A percentile compares a stretch with the other conserved stretches of the same genome.
Evolutionary conservation across 192 early-diverging fungal species (phyloP).

Genomic region (Coemansia sp.): DNA sequence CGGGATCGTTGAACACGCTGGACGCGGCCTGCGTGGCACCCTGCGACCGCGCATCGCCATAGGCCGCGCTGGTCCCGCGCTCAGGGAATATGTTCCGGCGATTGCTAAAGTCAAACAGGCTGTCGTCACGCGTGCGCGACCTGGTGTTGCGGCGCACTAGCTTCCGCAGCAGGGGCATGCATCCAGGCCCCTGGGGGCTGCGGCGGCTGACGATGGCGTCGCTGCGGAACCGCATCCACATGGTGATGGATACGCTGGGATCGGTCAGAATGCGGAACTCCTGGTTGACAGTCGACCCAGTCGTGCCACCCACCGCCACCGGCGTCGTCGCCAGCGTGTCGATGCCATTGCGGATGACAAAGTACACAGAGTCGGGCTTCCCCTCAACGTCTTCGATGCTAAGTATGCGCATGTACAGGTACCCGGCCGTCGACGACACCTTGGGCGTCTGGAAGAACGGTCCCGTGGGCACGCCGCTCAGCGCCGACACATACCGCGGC

Average conservation of each 20-base stretch:
- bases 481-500: slow-evolving; percentile 52
- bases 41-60: slow-evolving; percentile 45
- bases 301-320: slow-evolving; percentile 24
- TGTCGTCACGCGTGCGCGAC: slow-evolving; percentile 31
- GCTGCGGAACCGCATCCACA: slow-evolving; percentile 60
- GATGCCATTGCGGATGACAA: slow-evolving; percentile 61
- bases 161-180: slow-evolving; percentile 45
- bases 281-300: slow-evolving; percentile 47
- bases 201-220: slow-evolving; percentile 47
- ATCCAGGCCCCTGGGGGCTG: slow-evolving; percentile 17
- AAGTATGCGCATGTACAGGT: slow-evolving; percentile 58
- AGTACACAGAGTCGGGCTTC: slow-evolving; percentile 48
- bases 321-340: slow-evolving; percentile 56
- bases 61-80: slow-evolving; percentile 30
- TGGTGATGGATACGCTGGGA: slow-evolving; percentile 53
- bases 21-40: slow-evolving; percentile 52
- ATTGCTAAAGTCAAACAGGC: slow-evolving; percentile 52
- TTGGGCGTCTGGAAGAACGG: slow-evolving; percentile 55
- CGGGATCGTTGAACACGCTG: slow-evolving; percentile 54
- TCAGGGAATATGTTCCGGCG: slow-evolving; percentile 20
- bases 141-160: slow-evolving; percentile 57
- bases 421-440: slow-evolving; percentile 30
- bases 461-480: slow-evolving; percentile 48
- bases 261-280: slow-evolving; percentile 58
- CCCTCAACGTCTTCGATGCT: slow-evolving; percentile 56